phyloP scores from a whole-genome alignment of 345 rosid species.

The Citrus inodora region DNA sequence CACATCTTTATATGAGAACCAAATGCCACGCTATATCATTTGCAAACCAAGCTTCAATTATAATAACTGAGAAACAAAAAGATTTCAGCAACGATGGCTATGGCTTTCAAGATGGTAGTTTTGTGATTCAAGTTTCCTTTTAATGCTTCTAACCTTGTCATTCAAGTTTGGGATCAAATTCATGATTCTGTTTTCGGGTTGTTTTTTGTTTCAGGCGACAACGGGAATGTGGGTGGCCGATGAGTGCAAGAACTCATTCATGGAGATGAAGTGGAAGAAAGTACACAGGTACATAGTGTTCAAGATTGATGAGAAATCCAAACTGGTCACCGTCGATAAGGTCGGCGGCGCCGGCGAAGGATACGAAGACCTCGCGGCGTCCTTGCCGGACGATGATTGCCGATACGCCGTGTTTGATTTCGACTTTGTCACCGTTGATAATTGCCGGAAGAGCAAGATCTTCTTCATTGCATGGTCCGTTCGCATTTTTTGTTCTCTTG shows the following conservation, averaged over 20 bases:
- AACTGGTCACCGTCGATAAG: constrained; percentile 81
- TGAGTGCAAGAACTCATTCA: constrained; percentile 83
- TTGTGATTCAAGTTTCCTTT: background rate
- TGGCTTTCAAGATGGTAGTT: constrained; percentile 97
- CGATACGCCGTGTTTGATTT: constrained; percentile 92
- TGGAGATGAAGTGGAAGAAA: constrained; percentile 97
- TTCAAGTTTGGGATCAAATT: too few species aligned
- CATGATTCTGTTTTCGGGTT: background rate
- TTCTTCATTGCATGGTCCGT: constrained; percentile 95
- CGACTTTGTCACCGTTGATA: constrained; percentile 89
- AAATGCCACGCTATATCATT: background rate
- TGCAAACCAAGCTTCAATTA: constrained; percentile 7
- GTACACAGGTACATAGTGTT: constrained; percentile 78
- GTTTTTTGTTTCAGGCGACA: constrained; percentile 52
- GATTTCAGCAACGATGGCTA: constrained; percentile 60
- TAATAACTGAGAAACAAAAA: background rate
- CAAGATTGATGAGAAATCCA: constrained; percentile 92
- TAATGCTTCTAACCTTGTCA: background rate
- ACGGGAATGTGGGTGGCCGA: constrained; percentile 91
- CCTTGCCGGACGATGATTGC: constrained; percentile 83
- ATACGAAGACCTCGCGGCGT: constrained; percentile 67
- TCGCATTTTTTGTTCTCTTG: background rate
- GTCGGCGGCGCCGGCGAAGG: constrained; percentile 84
- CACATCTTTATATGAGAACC: constrained; percentile 40
- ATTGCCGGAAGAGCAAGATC: constrained; percentile 97